Evolutionary conservation across 352 stramenopile genomes (phyloP).

Genomic region (Phytophthora pluvialis): DNA sequence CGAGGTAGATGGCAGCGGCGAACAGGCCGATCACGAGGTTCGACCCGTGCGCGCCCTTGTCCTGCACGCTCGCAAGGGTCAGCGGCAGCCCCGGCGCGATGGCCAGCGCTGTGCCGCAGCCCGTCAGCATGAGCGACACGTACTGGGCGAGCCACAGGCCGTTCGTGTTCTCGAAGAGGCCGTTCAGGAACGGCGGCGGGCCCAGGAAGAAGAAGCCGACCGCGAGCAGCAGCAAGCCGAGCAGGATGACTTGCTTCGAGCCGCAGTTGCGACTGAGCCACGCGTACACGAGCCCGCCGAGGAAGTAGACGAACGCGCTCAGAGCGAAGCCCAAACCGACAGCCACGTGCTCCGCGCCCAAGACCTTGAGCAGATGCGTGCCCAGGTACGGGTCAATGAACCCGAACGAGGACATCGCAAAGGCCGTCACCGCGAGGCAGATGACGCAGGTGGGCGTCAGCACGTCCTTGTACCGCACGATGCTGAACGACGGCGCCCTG

Average conservation of each 20-base stretch:
- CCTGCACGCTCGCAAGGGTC: slow-evolving; percentile 58
- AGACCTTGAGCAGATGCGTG: slow-evolving; percentile 59
- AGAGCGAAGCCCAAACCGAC: slow-evolving; percentile 72
- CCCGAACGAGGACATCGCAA: slow-evolving; percentile 74
- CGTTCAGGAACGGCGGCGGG: slow-evolving; percentile 56
- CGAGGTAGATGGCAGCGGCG: slow-evolving; percentile 70
- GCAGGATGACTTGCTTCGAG: slow-evolving; percentile 73
- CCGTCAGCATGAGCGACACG: slow-evolving; percentile 58
- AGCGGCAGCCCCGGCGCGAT: slow-evolving; percentile 69
- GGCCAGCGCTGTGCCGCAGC: slow-evolving; percentile 58
- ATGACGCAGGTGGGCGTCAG: slow-evolving; percentile 62
- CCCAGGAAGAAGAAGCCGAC: slow-evolving; percentile 70
- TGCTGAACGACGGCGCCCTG: slow-evolving; percentile 37
- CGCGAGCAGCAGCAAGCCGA: slow-evolving; percentile 52
- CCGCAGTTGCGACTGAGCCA: slow-evolving; percentile 66
- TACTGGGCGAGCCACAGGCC: slow-evolving; percentile 61
- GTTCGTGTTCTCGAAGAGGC: slow-evolving; percentile 44
- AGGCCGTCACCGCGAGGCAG: slow-evolving; percentile 55
- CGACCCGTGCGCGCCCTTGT: slow-evolving; percentile 44
- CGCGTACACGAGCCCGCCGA: slow-evolving; percentile 58
- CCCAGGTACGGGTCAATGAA: slow-evolving; percentile 78
- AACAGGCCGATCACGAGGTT: slow-evolving; percentile 78
- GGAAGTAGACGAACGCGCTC: slow-evolving; percentile 73
- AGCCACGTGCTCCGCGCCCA: slow-evolving; percentile 64
- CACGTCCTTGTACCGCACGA: slow-evolving; percentile 54